Conservation (phyloP, 495 filamentous ascomycete species). For the Penicillium macrosclerotiorum region DNA sequence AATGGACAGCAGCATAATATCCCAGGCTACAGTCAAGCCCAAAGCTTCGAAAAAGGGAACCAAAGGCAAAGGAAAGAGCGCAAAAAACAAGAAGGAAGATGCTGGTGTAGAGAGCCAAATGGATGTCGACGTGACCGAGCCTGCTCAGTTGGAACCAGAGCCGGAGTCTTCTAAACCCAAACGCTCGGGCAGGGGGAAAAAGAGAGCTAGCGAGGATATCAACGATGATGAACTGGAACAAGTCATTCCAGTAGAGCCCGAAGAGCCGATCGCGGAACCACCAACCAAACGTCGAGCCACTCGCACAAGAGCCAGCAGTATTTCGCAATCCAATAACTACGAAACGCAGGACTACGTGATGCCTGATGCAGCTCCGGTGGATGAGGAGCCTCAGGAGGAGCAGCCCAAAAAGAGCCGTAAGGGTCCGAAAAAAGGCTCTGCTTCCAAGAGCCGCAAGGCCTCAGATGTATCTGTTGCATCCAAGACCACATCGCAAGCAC, state of each 20-base stretch:
- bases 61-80: slow-evolving; percentile 36
- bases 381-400: slow-evolving; percentile 21
- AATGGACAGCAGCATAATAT: slow-evolving; percentile 67
- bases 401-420: slow-evolving; percentile 39
- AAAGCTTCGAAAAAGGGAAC: slow-evolving; percentile 51
- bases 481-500: slow-evolving; percentile 35
- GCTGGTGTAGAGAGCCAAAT: slow-evolving; percentile 44
- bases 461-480: slow-evolving; percentile 52
- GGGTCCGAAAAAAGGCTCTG: slow-evolving; percentile 39
- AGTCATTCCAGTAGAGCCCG: slow-evolving; percentile 18
- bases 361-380: slow-evolving; percentile 21
- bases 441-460: slow-evolving; percentile 48
- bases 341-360: slow-evolving; percentile 19
- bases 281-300: slow-evolving; percentile 66
- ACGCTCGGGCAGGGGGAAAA: slow-evolving; percentile 55
- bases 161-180: slow-evolving; percentile 39
- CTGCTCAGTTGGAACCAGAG: too few species aligned
- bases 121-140: slow-evolving; percentile 30
- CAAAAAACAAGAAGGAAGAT: slow-evolving; percentile 60
- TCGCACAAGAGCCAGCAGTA: slow-evolving; percentile 46
- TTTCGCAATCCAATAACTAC: slow-evolving; percentile 22
- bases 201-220: slow-evolving; percentile 63
- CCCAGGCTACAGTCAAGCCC: slow-evolving; percentile 46
- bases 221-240: slow-evolving; percentile 43
- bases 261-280: slow-evolving; percentile 47